Conservation (phyloP, 2,329 filamentous ascomycete species). For the Conoideocrella luteorostrata region DNA sequence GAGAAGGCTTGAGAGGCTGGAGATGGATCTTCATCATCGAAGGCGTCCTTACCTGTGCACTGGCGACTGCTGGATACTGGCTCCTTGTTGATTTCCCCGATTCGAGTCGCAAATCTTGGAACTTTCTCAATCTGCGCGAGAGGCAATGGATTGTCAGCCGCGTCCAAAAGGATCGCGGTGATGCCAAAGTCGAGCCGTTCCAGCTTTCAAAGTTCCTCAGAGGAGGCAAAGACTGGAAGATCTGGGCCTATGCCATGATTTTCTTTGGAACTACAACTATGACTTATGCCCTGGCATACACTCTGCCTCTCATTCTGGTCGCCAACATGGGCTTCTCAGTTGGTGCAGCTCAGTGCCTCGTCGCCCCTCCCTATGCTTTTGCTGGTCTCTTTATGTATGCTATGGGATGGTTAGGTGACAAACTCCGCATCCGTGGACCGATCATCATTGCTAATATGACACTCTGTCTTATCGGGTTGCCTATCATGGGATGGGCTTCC, state of each 20-base stretch:
- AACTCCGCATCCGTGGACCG: conserved; percentile 58
- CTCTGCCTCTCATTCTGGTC: conserved; percentile 68
- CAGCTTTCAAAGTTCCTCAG: conserved; percentile 38
- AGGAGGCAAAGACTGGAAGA: conserved; percentile 45
- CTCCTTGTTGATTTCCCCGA: conserved; percentile 60
- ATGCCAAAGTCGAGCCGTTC: conserved; percentile 49
- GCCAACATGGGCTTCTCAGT: conserved; percentile 57
- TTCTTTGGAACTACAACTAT: conserved; percentile 64
- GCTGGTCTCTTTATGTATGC: conserved; percentile 56
- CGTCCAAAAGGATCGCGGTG: conserved; percentile 52
- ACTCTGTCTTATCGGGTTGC: conserved; percentile 60
- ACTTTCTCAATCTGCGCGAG: conserved; percentile 47
- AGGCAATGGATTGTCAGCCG: conserved; percentile 45
- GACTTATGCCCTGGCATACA: conserved; percentile 71
- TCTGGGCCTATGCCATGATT: conserved; percentile 57
- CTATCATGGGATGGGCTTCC: conserved; percentile 63
- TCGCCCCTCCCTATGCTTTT: conserved; percentile 63
- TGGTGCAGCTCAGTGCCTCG: conserved; percentile 60
- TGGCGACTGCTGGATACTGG: conserved; percentile 47
- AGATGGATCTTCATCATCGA: conserved; percentile 60
- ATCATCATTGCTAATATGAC: conserved; percentile 60
- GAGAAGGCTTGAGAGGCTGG: conserved; percentile 51
- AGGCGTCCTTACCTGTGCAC: conserved; percentile 46
- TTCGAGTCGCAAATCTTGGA: conserved; percentile 41
- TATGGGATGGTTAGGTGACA: conserved; percentile 60